Conservation (phyloP, 106 monocot species). For the Agapanthus africanus region DNA sequence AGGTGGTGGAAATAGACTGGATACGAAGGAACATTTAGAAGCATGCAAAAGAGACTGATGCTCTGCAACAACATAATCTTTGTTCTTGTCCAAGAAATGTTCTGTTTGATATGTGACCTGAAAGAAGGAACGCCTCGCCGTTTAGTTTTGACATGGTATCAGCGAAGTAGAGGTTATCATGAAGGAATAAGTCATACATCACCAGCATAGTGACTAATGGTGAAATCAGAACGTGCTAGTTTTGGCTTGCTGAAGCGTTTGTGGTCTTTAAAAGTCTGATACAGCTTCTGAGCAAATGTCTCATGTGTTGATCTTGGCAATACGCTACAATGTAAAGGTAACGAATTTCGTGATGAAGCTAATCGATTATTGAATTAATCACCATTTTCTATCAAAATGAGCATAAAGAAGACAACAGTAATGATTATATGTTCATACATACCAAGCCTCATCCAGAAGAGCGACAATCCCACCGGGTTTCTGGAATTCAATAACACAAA, state of each 20-base stretch:
- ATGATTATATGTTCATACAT: conserved; percentile 16
- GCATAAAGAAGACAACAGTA: background rate
- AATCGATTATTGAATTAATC: background rate
- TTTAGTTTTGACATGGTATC: background rate
- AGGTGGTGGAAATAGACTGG: conserved; percentile 46
- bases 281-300: conserved; percentile 71
- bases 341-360: background rate
- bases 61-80: conserved; percentile 72
- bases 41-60: conserved; percentile 54
- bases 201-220: conserved; percentile 81
- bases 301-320: conserved; percentile 80
- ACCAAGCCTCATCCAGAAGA: conserved; percentile 97
- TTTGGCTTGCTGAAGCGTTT: conserved; percentile 76
- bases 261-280: conserved; percentile 61
- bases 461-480: conserved; percentile 89
- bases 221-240: conserved; percentile 62
- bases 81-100: conserved; percentile 69
- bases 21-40: conserved; percentile 57
- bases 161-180: background rate
- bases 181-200: conserved; percentile 39
- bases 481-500: conserved; percentile 30
- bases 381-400: background rate
- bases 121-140: background rate
- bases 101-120: conserved; percentile 64
- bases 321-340: conserved; percentile 33